Evolutionary conservation across 192 early-diverging fungal genomes (phyloP).

Genomic region (Backusella parvicylindrica): DNA sequence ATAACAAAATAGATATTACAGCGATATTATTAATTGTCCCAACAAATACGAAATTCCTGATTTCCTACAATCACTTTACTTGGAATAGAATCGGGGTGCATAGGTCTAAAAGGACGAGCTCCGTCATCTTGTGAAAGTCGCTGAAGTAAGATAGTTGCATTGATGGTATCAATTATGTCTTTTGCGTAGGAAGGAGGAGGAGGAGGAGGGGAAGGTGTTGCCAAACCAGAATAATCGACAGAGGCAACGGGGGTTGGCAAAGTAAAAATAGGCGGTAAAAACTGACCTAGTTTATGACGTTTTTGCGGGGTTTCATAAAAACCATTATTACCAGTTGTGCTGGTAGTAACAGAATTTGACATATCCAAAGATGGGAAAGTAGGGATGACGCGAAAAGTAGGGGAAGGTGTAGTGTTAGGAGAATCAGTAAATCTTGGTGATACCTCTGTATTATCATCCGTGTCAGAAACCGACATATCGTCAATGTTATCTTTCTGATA

Average conservation of each 20-base stretch:
- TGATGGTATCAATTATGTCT: conserved; percentile 30
- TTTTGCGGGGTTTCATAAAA: neutral
- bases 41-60: conserved; percentile 20
- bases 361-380: neutral
- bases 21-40: conserved; percentile 10
- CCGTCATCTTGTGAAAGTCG: conserved; percentile 49
- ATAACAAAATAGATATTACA: neutral
- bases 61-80: conserved; percentile 23
- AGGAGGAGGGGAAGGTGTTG: neutral
- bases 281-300: neutral
- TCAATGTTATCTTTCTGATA: neutral
- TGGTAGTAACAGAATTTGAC: neutral
- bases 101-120: conserved; percentile 30
- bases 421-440: neutral
- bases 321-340: neutral
- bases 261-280: neutral
- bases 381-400: conserved; percentile 21
- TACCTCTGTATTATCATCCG: conserved; percentile 1
- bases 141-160: conserved; percentile 37
- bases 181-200: conserved; percentile 1
- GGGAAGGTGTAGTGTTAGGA: conserved; percentile 10
- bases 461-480: neutral
- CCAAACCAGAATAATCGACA: neutral
- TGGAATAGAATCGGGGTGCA: conserved; percentile 14
- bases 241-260: neutral